These are phyloP conservation scores for Hortiboletus campestris DNA, from an alignment of 768 basidiomycete species.

Conservation along the genomic window DNA sequence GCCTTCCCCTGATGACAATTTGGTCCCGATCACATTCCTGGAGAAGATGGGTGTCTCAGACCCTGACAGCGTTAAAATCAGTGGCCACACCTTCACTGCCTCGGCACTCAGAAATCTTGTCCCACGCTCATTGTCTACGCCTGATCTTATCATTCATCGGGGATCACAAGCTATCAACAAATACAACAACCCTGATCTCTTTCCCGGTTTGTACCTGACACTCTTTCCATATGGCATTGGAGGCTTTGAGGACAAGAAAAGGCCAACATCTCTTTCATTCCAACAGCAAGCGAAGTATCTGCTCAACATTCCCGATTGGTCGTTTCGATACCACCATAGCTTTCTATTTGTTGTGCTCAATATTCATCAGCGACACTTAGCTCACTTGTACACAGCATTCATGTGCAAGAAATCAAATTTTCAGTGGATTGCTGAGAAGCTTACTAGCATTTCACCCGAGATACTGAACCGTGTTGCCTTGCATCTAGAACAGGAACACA, in stretches of 20 bases:
- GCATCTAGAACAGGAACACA: neutral
- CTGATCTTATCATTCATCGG: constrained; percentile 26
- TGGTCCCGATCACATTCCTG: constrained; percentile 3
- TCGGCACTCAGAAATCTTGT: constrained; percentile 26
- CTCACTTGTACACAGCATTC: no score
- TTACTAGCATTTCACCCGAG: no score
- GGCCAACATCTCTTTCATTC: no score
- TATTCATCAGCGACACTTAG: no score
- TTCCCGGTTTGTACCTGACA: constrained; percentile 33
- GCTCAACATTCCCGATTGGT: no score
- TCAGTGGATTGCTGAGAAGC: no score
- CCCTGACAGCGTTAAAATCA: constrained; percentile 23
- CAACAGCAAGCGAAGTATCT: no score
- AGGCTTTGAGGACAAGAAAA: constrained; percentile 26
- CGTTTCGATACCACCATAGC: no score
- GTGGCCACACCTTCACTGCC: constrained; percentile 23
- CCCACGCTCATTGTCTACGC: neutral
- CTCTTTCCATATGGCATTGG: constrained; percentile 33
- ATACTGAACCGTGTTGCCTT: no score
- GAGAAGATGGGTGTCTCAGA: constrained; percentile 34
- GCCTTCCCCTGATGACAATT: no score
- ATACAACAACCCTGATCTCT: constrained; percentile 32
- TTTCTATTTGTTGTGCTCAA: no score
- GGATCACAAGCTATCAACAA: constrained; percentile 24
- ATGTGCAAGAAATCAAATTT: no score